Base-by-base conservation (phyloP, 768 basidiomycete species). In the Russula compacta region DNA sequence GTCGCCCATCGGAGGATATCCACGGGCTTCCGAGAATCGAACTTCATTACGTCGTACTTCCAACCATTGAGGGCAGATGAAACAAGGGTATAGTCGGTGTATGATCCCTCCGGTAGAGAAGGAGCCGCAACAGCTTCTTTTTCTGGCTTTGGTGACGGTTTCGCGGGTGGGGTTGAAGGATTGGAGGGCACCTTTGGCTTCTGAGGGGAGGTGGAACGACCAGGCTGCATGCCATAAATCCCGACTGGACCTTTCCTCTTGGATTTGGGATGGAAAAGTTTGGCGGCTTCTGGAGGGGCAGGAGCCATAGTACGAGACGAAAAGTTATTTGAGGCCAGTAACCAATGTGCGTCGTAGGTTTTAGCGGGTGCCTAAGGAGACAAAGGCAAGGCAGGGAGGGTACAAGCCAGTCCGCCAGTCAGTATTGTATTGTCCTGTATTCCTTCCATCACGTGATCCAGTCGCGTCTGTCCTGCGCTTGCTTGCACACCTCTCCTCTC, bases 1-100 rank as follows among this genome's bases (percentile, higher is more conserved):
- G 76, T 75, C 36, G 76, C 71, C 87, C 92, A 93, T 35, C 74
- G 72, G 54, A 77, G 77, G 56, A 91, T 78, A 69, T 92, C 89
- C 58, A 90, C 75, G 15, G 79, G 76, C 68, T 86, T 86, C 59
- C 86, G 80, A 38, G 85, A 83, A 71, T 89, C 85, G 71, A 95
- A 92, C 73, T 92, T 92, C 87, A 94, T 91, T 60, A 94, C 83
- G 74, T 93, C 89, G 79, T 92, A 90, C 70, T 88, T 90, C 89
- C 90, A 92, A 32, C 87, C 89, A 70, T 89, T 88, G 69, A 87
- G 81, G 15, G 83, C 81, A 33, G 87, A 86, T 7, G 89, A 89
- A 72, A 90, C 81, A 68, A 93, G 81, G 69, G 80, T 81, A 76
- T 83, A 93, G 71, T 92, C 90, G 64, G 82, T 79, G 74, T 75